These are phyloP conservation scores for Quercus alba DNA, from an alignment of 306 rosid species.

Conservation along the genomic window DNA sequence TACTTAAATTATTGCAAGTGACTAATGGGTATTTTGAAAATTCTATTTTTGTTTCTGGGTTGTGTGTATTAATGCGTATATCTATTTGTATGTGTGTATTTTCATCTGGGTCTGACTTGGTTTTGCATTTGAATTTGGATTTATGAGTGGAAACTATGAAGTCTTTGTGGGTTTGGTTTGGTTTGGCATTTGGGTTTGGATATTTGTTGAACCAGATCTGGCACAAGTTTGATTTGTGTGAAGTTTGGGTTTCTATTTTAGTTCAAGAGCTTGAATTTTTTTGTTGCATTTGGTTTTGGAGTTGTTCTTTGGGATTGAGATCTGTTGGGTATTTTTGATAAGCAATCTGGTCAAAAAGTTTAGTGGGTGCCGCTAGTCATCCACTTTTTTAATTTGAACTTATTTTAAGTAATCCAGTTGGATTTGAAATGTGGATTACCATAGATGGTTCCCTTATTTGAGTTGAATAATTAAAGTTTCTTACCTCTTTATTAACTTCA, in stretches of 20 bases:
- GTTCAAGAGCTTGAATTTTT: conserved; percentile 21
- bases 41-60: conserved; percentile 11
- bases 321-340: conserved; percentile 38
- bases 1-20: conserved; percentile 15
- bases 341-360: conserved; percentile 23
- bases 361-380: conserved; percentile 35
- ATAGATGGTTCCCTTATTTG: conserved; percentile 27
- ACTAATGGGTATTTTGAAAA: conserved; percentile 28
- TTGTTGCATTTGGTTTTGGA: conserved; percentile 21
- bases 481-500: neutral
- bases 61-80: conserved; percentile 26
- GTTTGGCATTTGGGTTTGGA: conserved; percentile 34
- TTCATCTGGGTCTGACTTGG: conserved; percentile 34
- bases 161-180: conserved; percentile 29
- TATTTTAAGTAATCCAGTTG: conserved; percentile 16
- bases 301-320: conserved; percentile 45
- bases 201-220: conserved; percentile 71
- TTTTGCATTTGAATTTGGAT: conserved; percentile 45
- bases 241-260: conserved; percentile 39
- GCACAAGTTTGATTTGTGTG: conserved; percentile 29
- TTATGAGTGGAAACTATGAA: conserved; percentile 10
- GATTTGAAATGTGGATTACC: conserved; percentile 38
- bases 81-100: neutral
- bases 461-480: conserved; percentile 2
- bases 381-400: conserved; percentile 13